Evolutionary conservation across 768 basidiomycete genomes (phyloP).

Genomic region (Candolleomyces aberdarensis): DNA sequence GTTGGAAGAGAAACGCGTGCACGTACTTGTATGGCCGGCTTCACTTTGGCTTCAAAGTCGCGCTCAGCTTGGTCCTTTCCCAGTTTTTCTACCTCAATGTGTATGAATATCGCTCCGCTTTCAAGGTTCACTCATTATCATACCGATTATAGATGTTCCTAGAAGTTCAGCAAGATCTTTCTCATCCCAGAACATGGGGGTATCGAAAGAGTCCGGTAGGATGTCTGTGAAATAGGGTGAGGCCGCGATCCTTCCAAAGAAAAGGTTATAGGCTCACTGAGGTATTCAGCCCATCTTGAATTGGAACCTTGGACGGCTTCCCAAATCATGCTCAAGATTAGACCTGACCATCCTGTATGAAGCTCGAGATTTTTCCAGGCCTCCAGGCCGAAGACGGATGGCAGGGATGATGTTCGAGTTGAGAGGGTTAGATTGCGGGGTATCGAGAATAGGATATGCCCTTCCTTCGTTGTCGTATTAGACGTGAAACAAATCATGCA

Average conservation of each 20-base stretch:
- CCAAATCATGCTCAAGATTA: constrained; percentile 97
- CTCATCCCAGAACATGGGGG: constrained; percentile 92
- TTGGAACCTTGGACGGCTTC: constrained; percentile 63
- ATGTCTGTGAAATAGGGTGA: constrained; percentile 36
- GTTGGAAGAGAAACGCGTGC: background rate
- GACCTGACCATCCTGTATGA: constrained; percentile 75
- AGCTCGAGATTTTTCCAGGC: constrained; percentile 64
- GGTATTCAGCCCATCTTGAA: constrained; percentile 72
- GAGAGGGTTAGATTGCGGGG: constrained; percentile 79
- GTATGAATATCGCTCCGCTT: background rate
- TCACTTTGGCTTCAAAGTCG: constrained; percentile 62
- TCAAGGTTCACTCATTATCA: constrained; percentile 23
- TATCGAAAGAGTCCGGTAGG: constrained; percentile 74
- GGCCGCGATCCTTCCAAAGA: constrained; percentile 1
- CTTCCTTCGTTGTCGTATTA: constrained; percentile 46
- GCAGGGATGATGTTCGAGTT: constrained; percentile 69
- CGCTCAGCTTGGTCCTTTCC: constrained; percentile 80
- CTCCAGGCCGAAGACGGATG: constrained; percentile 50
- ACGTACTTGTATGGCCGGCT: constrained; percentile 69
- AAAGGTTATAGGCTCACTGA: constrained; percentile 44
- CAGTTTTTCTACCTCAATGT: constrained; percentile 62
- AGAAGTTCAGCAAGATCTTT: constrained; percentile 69
- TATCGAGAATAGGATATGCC: constrained; percentile 74
- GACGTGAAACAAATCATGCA: background rate
- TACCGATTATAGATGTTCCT: constrained; percentile 88